These are phyloP conservation scores for Didymella segeticola DNA, from an alignment of 2,329 filamentous ascomycete genomes.

Conservation along the genomic window DNA sequence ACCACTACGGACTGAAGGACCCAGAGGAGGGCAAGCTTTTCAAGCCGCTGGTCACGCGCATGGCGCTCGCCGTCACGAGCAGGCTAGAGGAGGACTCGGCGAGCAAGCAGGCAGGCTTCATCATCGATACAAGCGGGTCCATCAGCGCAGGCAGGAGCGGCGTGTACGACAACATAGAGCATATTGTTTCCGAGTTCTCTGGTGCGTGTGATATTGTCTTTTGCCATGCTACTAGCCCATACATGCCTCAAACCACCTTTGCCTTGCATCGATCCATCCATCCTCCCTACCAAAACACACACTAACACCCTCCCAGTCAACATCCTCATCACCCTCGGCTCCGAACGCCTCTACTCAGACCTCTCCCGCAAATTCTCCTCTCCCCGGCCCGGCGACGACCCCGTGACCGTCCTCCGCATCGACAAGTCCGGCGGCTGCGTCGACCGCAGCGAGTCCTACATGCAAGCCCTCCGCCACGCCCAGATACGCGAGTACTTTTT, in stretches of 20 bases:
- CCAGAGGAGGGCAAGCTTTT: slow-evolving; percentile 75
- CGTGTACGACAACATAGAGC: slow-evolving; percentile 78
- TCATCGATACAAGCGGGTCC: slow-evolving; percentile 83
- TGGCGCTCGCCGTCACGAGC: slow-evolving; percentile 80
- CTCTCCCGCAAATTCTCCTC: slow-evolving; percentile 72
- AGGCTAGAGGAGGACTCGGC: slow-evolving; percentile 77
- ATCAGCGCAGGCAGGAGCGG: slow-evolving; percentile 68
- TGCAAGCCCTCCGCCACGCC: slow-evolving; percentile 75
- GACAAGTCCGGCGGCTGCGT: slow-evolving; percentile 87
- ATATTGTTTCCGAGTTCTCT: slow-evolving; percentile 75
- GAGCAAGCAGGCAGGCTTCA: slow-evolving; percentile 75
- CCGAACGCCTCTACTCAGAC: slow-evolving; percentile 76
- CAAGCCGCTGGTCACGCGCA: slow-evolving; percentile 73
- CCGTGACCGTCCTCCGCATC: slow-evolving; percentile 76
- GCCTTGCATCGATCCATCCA: neutral
- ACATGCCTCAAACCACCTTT: too few species aligned
- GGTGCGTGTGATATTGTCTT: slow-evolving; percentile 54
- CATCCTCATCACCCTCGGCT: slow-evolving; percentile 81
- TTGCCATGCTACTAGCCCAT: neutral
- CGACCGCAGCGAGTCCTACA: slow-evolving; percentile 74
- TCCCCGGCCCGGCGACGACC: slow-evolving; percentile 65
- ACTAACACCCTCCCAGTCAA: slow-evolving; percentile 64
- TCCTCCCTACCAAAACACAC: neutral
- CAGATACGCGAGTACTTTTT: slow-evolving; percentile 95
- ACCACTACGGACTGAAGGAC: slow-evolving; percentile 79